Evolutionary conservation across 495 filamentous ascomycete genomes (phyloP).

Genomic region (Podospora sp.): DNA sequence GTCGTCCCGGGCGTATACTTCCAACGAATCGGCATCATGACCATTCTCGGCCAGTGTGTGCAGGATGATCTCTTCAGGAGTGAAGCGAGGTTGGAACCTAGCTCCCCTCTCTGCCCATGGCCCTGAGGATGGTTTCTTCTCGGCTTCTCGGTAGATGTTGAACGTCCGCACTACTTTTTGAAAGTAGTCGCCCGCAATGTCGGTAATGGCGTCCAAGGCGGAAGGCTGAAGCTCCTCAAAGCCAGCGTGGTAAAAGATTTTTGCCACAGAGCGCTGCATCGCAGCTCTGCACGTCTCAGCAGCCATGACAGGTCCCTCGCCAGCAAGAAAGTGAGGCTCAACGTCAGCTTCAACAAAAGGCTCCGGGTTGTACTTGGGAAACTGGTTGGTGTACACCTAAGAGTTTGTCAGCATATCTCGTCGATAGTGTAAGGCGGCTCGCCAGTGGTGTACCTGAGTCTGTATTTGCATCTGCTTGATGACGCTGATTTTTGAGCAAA

Average conservation of each 20-base stretch:
- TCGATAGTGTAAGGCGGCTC: too few relatives aligned
- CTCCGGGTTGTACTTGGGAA: slow-evolving; percentile 93
- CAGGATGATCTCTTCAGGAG: slow-evolving; percentile 78
- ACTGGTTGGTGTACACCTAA: slow-evolving; percentile 96
- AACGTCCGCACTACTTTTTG: slow-evolving; percentile 76
- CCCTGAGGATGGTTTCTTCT: slow-evolving; percentile 59
- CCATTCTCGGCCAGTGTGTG: slow-evolving; percentile 84
- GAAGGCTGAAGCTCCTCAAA: slow-evolving; percentile 98
- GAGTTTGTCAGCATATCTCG: slow-evolving; percentile 25
- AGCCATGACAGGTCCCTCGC: slow-evolving; percentile 83
- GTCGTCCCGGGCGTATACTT: slow-evolving; percentile 91
- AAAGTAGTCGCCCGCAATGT: slow-evolving; percentile 89
- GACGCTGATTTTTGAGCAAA: slow-evolving; percentile 92
- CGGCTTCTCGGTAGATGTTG: slow-evolving; percentile 78
- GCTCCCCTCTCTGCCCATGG: slow-evolving; percentile 41
- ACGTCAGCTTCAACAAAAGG: slow-evolving; percentile 86
- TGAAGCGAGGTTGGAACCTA: slow-evolving; percentile 69
- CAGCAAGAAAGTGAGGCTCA: slow-evolving; percentile 80
- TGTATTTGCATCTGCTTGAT: slow-evolving; percentile 99
- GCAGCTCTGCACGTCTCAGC: slow-evolving; percentile 77
- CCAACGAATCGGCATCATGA: slow-evolving; percentile 75
- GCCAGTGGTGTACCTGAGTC: slow-evolving; percentile 69
- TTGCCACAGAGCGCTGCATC: slow-evolving; percentile 84
- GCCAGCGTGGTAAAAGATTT: slow-evolving; percentile 94
- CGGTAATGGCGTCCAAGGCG: slow-evolving; percentile 86